Evolutionary conservation across 140 eudicot genomes (phyloP).

Genomic region (Erigeron philadelphicus): DNA sequence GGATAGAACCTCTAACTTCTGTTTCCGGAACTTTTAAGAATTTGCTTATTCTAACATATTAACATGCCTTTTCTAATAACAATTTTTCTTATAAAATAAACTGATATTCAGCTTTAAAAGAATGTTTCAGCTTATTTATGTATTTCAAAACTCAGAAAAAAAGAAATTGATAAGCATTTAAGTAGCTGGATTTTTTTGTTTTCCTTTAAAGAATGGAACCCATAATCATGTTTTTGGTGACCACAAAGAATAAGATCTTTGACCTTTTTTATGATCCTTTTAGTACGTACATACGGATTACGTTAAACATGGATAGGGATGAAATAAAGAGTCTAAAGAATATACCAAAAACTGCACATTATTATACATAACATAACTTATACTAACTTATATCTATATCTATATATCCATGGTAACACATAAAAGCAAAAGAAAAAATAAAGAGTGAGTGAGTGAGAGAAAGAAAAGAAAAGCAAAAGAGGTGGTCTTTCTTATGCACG

Average conservation of each 20-base stretch:
- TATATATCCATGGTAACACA: conserved; percentile 26
- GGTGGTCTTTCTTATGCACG: conserved; percentile 74
- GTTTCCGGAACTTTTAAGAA: too few relatives aligned
- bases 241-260: conserved; percentile 35
- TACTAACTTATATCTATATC: not conserved
- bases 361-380: conserved; percentile 19
- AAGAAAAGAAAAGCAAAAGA: conserved; percentile 42
- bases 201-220: not conserved
- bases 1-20: too few relatives aligned
- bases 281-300: conserved; percentile 34
- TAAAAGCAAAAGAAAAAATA: conserved; percentile 34
- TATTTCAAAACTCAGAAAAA: too few relatives aligned
- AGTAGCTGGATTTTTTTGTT: too few relatives aligned
- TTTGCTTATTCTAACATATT: too few relatives aligned
- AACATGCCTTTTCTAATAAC: too few relatives aligned
- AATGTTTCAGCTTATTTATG: not conserved
- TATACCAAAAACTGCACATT: conserved; percentile 32
- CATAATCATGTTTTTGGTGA: conserved; percentile 19
- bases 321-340: conserved; percentile 30
- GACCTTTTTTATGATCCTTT: conserved; percentile 34
- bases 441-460: conserved; percentile 15
- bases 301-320: conserved; percentile 26
- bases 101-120: too few relatives aligned
- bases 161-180: too few relatives aligned
- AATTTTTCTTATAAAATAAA: too few relatives aligned